Evolutionary conservation across 2,329 filamentous ascomycete genomes (phyloP), one percentile per base, ranked within the genome.

Genomic region (Bipolaris victoriae): DNA sequence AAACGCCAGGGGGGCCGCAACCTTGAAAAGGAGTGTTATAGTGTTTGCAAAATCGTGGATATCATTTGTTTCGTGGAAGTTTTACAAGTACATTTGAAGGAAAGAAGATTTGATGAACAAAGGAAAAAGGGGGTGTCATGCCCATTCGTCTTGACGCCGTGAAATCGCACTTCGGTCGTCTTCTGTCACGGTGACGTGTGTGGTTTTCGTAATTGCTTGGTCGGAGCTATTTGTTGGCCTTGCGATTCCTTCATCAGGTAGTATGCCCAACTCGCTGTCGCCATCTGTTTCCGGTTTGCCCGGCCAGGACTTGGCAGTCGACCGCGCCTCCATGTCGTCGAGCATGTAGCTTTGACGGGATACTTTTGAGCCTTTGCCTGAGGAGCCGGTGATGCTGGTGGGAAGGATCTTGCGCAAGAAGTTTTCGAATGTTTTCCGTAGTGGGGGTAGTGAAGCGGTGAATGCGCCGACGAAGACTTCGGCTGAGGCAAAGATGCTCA

Each of bases 391-490:
- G 2, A 69, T 16, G 31, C 61, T 67, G n/a, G 61, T 52, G 1
- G 68, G 68, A 0, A 70, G 45, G 1, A 70, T 49, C n/a, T 57
- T 58, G 41, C 56, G 64, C 10, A 71, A 49, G 0, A 61, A 13
- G 11, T 53, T 63, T 15, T 71, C 68, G 52, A 71, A 68, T 1
- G 67, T 70, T 35, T 70, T 70, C 22, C 68, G 67, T 0, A 71
- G 53, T 0, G 68, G 68, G 1, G 68, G 68, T 5, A 71, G 66
- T 16, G 61, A 69, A 7, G 68, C 68, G 13, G 67, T 70, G 48
- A 71, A 65, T 1, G 62, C 67, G 24, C 67, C 68, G 11, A 66
- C 65, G n/a, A 68, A 68, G 5, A 69, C 67, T 58, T 71, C 68
- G 2, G 67, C 51, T 2, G 63, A 52, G 3, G 66, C 64, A 49